Base-by-base conservation (phyloP, 768 basidiomycete genomes). In the Lentinula lateritia region DNA sequence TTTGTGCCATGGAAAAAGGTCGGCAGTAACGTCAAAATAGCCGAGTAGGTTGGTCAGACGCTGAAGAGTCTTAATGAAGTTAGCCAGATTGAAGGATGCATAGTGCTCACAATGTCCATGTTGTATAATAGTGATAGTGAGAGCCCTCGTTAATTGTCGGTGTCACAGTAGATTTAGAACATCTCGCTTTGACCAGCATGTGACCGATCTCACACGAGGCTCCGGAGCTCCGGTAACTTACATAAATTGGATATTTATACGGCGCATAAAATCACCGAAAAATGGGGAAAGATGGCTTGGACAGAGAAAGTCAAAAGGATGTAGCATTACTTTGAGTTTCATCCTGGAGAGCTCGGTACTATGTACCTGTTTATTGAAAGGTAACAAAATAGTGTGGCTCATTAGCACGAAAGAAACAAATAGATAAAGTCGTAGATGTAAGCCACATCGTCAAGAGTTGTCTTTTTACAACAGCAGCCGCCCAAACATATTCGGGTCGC, bases 1-100 rank as follows among this genome's bases (percentile, higher is more conserved):
- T 16, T 75, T 73, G 63, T 78, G 77, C 83, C 86, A 92, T 52
- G 90, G 77, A 71, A 91, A 90, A 53, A 71, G 67, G 46, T 74
- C 72, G 15, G 74, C 69, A 6, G 81, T 73, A 60, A 80, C 67
- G 67, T 89, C 84, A 70, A 93, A 90, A 64, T 77, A 78, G 20
- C 18, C 12, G 34, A 56, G 42, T 12, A 32, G 13, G 12, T 41
- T 34, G 1, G 55, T 23, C 39, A 23, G 8, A 15, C 32, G 23
- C 55, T 56, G 34, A 1, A 56, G 10, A 13, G 13, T 20, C 53
- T 7, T 12, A 8, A 20, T 3, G 15, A 4, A 4, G 20, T 13
- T 42, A 32, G 12, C n/a, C 8, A 8, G 2, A 56, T 3, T 28
- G 23, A 28, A 15, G 41, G 12, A 28, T 23, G 7, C n/a, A 56